Evolutionary conservation across 2,329 filamentous ascomycete genomes (phyloP), one percentile per base, ranked within the genome.

Genomic region (Aureobasidium pullulans): DNA sequence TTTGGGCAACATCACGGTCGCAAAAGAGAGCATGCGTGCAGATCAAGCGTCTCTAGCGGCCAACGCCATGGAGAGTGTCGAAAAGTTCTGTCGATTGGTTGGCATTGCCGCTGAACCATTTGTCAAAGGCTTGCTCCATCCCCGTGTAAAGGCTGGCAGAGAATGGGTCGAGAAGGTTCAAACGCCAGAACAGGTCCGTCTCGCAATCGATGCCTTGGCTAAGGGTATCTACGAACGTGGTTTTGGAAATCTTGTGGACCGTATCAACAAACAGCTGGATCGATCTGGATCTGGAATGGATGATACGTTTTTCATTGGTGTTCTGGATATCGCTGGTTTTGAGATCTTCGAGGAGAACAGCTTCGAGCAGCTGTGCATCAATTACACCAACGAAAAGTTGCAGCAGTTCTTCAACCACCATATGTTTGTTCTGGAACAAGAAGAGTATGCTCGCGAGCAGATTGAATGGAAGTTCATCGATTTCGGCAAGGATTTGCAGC

Each of bases 391-490:
- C 75, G 94, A 99, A 73, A 99, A 96, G 73, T 84, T 99, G 6
- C 94, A 99, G 70, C 94, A 99, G 66, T 99, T 99, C 73, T 99
- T 99, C 82, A 99, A 99, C 69, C 94, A 99, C 71, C 95, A 99
- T 77, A 99, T 99, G 94, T 99, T 99, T 70, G 94, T 99, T 9
- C 80, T 99, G 7, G 94, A 99, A 71, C 94, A 99, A 69, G 94
- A 99, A 72, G 94, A 99, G 72, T 99, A 99, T 72, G 92, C 94
- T 8, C 81, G 93, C 49, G 94, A 99, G 71, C 90, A 96, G 73
- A 99, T 99, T 66, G 94, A 99, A 75, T 99, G 94, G 94, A 91
- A 97, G 70, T 99, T 99, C 71, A 99, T 99, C 70, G 94, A 99
- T 73, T 99, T 99, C 70, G 94, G 94, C 16, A 91, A 92, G 62